Evolutionary conservation across 495 filamentous ascomycete genomes (phyloP), one percentile per base, ranked within the genome.

Genomic region (Barbatosphaeria neglecta): DNA sequence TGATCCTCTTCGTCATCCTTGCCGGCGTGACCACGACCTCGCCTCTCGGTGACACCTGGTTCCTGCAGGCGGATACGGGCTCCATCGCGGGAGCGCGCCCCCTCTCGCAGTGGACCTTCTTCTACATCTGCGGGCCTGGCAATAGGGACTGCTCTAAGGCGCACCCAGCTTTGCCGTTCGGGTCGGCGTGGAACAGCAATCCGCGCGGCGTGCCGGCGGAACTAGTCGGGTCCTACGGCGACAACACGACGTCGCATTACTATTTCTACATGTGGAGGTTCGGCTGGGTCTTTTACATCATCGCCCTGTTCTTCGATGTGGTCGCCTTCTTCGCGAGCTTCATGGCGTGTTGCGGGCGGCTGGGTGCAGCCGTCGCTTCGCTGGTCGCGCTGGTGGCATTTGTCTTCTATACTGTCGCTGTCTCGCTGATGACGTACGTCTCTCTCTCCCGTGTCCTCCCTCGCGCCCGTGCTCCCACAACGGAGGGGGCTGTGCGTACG

Each of bases 71-170:
- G 53, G 72, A 79, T 59, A 90, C 86, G 13, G 63, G 68, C 39
- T 77, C 69, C 55, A 88, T 93, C 56, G 67, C 80, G 10, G 77
- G 76, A 18, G 80, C 87, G 2, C 65, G 72, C 10, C 25, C 74
- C 27, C 50, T 76, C 7, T 80, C 86, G 7, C 79, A 89, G 64
- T 95, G 89, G 89, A 92, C 88, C 3, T 90, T 82, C 67, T 90
- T 89, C 76, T 79, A 81, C 54, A 61, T 90, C 46, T 78, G 75
- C 54, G 74, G 73, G 19, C 56, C 47, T 24, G 63, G 54, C 54
- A 76, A 78, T 51, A 23, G 22, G 13, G 60, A 75, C 57, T 78
- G 75, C 53, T 63, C 70, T 38, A 22, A 47, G 0, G 47, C 71
- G 0, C 56, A 58, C 24, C 69, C 75, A 4, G 74, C 59, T 5